Evolutionary conservation across 768 basidiomycete species (phyloP).

Genomic region (Pulveroboletus ravenelii): DNA sequence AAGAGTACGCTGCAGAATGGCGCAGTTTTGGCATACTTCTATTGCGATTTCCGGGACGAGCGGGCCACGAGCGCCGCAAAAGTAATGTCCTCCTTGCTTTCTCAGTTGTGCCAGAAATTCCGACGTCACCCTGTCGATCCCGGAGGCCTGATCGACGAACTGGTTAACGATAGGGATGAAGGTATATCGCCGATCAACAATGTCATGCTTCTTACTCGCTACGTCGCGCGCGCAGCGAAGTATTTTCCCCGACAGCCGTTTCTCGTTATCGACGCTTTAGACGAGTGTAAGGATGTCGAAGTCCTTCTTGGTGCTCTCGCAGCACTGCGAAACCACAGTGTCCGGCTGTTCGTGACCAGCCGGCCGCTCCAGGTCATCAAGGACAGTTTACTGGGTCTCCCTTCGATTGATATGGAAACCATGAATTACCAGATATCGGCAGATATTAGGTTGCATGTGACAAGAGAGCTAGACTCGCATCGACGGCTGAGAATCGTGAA

Average conservation of each 20-base stretch:
- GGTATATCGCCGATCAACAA: not conserved
- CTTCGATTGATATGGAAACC: slow-evolving; percentile 1
- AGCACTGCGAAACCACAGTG: not conserved
- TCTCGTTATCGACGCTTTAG: slow-evolving; percentile 9
- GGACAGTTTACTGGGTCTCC: not conserved
- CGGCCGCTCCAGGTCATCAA: slow-evolving; percentile 5
- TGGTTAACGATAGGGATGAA: not conserved
- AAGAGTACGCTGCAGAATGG: not conserved
- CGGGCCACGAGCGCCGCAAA: not conserved
- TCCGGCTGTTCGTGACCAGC: slow-evolving; percentile 7
- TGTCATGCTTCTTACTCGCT: not conserved
- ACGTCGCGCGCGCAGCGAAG: not conserved
- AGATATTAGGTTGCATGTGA: slow-evolving; percentile 4
- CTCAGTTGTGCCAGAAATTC: not conserved
- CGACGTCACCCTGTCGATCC: not conserved
- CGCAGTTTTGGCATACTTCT: not conserved
- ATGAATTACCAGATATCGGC: not conserved
- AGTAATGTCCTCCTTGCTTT: not conserved
- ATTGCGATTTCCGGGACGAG: not conserved
- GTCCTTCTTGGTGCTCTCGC: not conserved
- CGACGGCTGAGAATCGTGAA: not conserved
- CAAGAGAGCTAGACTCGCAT: slow-evolving; percentile 1
- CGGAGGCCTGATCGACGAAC: not conserved
- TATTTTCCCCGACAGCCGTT: not conserved
- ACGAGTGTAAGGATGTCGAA: slow-evolving; percentile 10